phyloP scores from a whole-genome alignment of 108 stramenopile species.

The Cylindrotheca closterium region DNA sequence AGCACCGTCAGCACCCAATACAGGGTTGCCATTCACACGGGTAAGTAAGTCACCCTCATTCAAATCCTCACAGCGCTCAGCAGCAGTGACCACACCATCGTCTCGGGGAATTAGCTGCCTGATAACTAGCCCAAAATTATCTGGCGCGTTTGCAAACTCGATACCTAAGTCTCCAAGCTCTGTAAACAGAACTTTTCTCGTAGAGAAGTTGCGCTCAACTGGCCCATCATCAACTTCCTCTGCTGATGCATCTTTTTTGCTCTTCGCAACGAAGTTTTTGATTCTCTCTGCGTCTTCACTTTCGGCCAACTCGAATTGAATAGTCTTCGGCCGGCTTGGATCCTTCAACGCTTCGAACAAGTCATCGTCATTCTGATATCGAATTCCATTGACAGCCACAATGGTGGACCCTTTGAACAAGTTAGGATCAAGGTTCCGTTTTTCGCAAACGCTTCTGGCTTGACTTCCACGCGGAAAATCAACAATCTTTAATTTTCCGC shows the following conservation, averaged over 20 bases:
- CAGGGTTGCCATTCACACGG: constrained; percentile 65
- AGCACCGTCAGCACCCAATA: constrained; percentile 58
- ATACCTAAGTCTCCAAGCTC: constrained; percentile 69
- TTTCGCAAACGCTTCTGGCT: constrained; percentile 76
- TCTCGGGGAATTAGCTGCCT: constrained; percentile 50
- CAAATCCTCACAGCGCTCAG: constrained; percentile 52
- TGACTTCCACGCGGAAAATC: constrained; percentile 90
- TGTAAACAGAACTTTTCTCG: constrained; percentile 42
- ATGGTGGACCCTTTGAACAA: constrained; percentile 84
- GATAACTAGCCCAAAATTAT: constrained; percentile 63
- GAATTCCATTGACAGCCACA: constrained; percentile 81
- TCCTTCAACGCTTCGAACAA: constrained; percentile 80
- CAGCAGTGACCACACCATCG: constrained; percentile 53
- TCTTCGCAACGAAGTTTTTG: constrained; percentile 49
- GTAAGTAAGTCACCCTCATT: constrained; percentile 59
- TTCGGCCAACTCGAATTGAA: constrained; percentile 72
- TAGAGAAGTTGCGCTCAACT: constrained; percentile 30
- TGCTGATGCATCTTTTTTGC: constrained; percentile 3
- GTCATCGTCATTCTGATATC: constrained; percentile 56
- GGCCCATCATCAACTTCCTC: not conserved
- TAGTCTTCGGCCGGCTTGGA: constrained; percentile 83
- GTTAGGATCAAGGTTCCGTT: constrained; percentile 75
- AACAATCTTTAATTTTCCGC: constrained; percentile 83
- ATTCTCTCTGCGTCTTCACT: constrained; percentile 64
- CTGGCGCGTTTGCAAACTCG: constrained; percentile 61